Evolutionary conservation across 306 rosid species (phyloP), one percentile per base, ranked within the genome.

Genomic region (Begonia fuchsioides): DNA sequence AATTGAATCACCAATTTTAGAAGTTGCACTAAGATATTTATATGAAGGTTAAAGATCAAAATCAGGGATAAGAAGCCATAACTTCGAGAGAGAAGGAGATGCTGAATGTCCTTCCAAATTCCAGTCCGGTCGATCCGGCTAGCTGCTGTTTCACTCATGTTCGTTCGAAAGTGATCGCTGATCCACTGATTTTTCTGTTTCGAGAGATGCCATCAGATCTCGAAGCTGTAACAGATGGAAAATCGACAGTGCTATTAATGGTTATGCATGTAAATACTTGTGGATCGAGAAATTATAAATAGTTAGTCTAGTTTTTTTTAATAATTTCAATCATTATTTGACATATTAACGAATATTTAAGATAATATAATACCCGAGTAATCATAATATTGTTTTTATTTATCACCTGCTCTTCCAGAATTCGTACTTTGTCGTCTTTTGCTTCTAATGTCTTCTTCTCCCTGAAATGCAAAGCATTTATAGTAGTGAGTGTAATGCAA

Each of bases 321-420:
- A 40, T 40, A 4, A 2, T 40, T 4, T 40, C 2, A 13, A 20
- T 40, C 2, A 0, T 10, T 40, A 12, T 10, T 40, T 10, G 44
- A 40, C 44, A 40, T 5, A 2, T 40, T 40, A 10, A 2, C 11
- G 11, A 12, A 11, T 17, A 46, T 46, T 47, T 16, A 10, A 50
- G 52, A 48, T 2, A 20, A 38, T 20, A 11, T 35, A 17, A 38
- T 20, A 9, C 44, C 41, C 8, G 12, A 40, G 45, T 32, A 12
- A 53, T 45, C 13, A 11, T 3, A 12, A 16, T 38, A 45, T 10
- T 26, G 13, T 12, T 14, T 19, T 44, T 14, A 53, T 57, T 13
- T 15, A 52, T 59, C 51, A 90, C 94, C 97, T 79, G 95, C 61
- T 69, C 71, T 69, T 84, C 95, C 57, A 84, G 63, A 53, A 40